Conservation (phyloP, 805 yeast genomes). For the Teunomyces barrocoloradensis region DNA sequence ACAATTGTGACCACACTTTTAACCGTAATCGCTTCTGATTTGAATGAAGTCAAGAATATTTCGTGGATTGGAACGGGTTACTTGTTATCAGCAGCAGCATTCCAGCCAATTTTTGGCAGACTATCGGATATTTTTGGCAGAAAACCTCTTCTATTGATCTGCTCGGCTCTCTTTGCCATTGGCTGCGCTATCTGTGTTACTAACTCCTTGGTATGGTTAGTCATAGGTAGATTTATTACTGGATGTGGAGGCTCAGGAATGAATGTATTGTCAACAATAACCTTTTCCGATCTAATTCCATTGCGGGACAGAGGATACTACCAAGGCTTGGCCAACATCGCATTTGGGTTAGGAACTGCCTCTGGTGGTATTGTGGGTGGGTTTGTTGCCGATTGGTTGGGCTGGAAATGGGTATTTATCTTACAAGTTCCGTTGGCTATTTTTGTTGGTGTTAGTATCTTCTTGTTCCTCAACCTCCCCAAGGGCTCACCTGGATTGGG, state of each 20-base stretch:
- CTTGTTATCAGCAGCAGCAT: constrained; percentile 64
- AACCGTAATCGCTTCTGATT: constrained; percentile 66
- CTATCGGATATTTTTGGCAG: constrained; percentile 72
- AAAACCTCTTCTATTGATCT: constrained; percentile 46
- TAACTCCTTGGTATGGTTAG: constrained; percentile 44
- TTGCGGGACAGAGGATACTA: constrained; percentile 73
- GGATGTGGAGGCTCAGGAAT: constrained; percentile 95
- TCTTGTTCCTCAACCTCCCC: constrained; percentile 45
- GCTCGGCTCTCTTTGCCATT: constrained; percentile 53
- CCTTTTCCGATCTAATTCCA: constrained; percentile 74
- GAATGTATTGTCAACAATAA: constrained; percentile 68
- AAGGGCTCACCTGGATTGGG: constrained; percentile 58
- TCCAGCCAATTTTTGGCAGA: constrained; percentile 72
- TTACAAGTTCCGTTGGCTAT: constrained; percentile 44
- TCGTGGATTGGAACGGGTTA: constrained; percentile 78
- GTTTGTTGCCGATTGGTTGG: constrained; percentile 50
- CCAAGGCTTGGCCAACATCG: constrained; percentile 79
- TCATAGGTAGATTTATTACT: constrained; percentile 65
- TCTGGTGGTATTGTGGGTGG: constrained; percentile 51
- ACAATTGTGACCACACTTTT: constrained; percentile 65
- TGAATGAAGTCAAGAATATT: constrained; percentile 58
- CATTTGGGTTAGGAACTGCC: constrained; percentile 67
- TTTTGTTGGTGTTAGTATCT: constrained; percentile 37
- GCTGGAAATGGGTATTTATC: constrained; percentile 48
- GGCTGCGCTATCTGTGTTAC: constrained; percentile 59